Percentiles rank a stretch among this genome's conserved stretches.
phyloP scores from a whole-genome alignment of 2,329 filamentous ascomycete genomes.

The Moelleriella libera region DNA sequence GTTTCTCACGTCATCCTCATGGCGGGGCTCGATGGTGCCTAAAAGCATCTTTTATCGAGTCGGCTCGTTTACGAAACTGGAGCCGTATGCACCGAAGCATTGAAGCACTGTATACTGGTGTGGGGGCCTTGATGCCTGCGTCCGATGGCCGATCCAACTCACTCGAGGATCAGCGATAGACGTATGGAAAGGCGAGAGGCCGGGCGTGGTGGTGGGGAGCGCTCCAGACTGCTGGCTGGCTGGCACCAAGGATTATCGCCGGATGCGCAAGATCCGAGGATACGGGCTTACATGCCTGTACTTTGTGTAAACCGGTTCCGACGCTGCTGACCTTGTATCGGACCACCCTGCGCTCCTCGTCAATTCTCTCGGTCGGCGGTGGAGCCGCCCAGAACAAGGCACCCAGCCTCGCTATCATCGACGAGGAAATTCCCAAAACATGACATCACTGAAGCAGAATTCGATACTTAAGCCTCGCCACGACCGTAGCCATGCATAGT shows the following conservation, averaged over 20 bases:
- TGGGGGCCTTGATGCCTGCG: not conserved
- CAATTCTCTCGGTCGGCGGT: not conserved
- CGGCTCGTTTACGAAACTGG: not conserved
- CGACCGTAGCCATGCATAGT: not conserved
- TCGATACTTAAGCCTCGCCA: not conserved
- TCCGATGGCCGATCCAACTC: not conserved
- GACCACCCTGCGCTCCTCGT: not conserved
- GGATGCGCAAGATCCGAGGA: not conserved
- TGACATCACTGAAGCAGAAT: not conserved
- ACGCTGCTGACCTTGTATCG: not conserved
- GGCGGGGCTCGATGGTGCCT: not conserved
- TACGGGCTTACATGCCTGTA: not conserved
- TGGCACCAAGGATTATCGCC: not conserved
- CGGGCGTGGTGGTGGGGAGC: not conserved
- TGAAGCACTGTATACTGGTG: not conserved
- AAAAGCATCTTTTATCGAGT: not conserved
- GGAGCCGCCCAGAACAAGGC: not conserved
- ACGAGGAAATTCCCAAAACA: not conserved
- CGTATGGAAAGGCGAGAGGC: too few relatives aligned
- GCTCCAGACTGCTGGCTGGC: not conserved
- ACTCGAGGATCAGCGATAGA: not conserved
- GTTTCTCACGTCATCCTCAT: not conserved
- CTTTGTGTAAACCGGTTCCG: not conserved
- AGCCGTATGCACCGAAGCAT: not conserved
- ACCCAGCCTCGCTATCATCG: not conserved